Evolutionary conservation across 2,329 filamentous ascomycete species (phyloP), one percentile per base, ranked within the genome.

Genomic region (Coniochaeta prunicola): DNA sequence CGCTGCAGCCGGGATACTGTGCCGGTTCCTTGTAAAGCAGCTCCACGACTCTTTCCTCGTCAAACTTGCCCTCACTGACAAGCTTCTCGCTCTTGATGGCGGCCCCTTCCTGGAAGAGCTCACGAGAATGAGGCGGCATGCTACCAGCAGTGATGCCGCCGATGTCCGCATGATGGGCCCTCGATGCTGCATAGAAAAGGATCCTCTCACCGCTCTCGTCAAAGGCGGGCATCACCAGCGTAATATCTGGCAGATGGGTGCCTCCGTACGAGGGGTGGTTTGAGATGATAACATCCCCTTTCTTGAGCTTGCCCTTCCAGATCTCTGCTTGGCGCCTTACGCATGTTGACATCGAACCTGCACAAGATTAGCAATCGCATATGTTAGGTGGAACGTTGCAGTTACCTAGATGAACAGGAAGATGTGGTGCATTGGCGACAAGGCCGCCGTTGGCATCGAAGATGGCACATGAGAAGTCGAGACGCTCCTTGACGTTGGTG

Each of bases 181-280:
- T 82, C 4, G 88, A 91, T 0, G 90, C 90, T 1, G 91, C 89
- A 62, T 92, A 93, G 72, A 93, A 93, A 58, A 92, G 80, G 60
- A 93, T 92, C 17, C 87, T 82, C 59, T 88, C 83, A 2, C 86
- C 86, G 38, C 70, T 69, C 17, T 72, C 70, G 62, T 85, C 85
- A 71, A 93, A 93, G 0, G 90, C 89, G 0, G 90, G 90, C 34
- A 90, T 92, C 59, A 91, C 81, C 28, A 92, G 86, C 0, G 90
- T 94, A 59, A 94, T 90, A 67, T 94, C 90, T 1, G 90, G 90
- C 28, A 94, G 74, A 75, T 94, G 90, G 0, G 91, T 96, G 42
- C 90, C 90, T 34, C 90, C 90, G 66, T 87, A 92, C 69, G 91
- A 90, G 1, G 90, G 90, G 67, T 94, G 90, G 65, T 94, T 94